Evolutionary conservation across 2,329 filamentous ascomycete species (phyloP).

Genomic region (Alternaria ventricosa): DNA sequence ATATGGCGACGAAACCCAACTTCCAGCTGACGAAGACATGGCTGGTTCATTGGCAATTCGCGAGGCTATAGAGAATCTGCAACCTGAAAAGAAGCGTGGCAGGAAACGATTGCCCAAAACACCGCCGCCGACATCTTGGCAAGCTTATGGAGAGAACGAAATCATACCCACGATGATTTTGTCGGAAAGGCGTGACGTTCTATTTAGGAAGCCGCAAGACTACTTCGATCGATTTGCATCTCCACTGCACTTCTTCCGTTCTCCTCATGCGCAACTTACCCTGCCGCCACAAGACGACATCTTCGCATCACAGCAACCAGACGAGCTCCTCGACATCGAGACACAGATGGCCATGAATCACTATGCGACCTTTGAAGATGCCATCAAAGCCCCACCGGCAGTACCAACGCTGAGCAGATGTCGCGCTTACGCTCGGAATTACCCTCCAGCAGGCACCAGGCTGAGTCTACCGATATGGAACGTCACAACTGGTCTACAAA

Average conservation of each 20-base stretch:
- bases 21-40: constrained; percentile 39
- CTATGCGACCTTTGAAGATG: constrained; percentile 28
- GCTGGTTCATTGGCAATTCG: constrained; percentile 21
- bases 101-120: constrained; percentile 27
- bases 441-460: constrained; percentile 50
- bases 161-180: constrained; percentile 40
- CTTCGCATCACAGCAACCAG: constrained; percentile 35
- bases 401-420: constrained; percentile 35
- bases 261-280: constrained; percentile 44
- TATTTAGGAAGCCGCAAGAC: constrained; percentile 53
- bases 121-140: constrained; percentile 36
- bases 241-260: constrained; percentile 59
- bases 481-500: constrained; percentile 48
- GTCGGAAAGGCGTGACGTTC: constrained; percentile 39
- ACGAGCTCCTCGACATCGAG: constrained; percentile 39
- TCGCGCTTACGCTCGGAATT: constrained; percentile 48
- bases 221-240: constrained; percentile 60
- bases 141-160: constrained; percentile 30
- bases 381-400: constrained; percentile 10
- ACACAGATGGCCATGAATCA: constrained; percentile 38
- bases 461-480: constrained; percentile 52
- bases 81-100: constrained; percentile 10
- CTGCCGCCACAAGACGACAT: constrained; percentile 33
- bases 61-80: constrained; percentile 9
- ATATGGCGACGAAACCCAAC: constrained; percentile 37